These are phyloP conservation scores for Tetradesmus lagerheimii DNA, from an alignment of 139 green algal species.

Conservation along the genomic window DNA sequence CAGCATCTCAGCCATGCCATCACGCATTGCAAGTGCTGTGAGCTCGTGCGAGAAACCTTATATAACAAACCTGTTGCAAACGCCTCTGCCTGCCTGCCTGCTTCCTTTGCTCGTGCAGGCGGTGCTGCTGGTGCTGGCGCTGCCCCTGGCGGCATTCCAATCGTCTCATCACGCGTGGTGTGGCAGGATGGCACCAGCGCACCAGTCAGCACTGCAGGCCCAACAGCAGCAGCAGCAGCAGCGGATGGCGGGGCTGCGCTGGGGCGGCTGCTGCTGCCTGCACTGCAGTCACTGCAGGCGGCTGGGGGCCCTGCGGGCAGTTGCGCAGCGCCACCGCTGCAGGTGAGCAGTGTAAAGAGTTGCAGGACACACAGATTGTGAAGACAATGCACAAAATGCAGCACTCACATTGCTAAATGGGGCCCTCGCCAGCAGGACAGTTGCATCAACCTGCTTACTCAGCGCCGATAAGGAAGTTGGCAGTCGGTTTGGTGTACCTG, in stretches of 20 bases:
- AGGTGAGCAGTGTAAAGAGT: not conserved
- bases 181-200: not conserved
- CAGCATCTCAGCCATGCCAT: no score
- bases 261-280: constrained; percentile 31
- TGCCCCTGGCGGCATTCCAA: not conserved
- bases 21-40: no score
- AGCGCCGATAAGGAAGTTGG: no score
- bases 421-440: no score
- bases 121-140: not conserved
- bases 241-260: constrained; percentile 7
- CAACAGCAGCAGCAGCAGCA: not conserved
- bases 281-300: constrained; percentile 29
- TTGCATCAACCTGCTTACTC: no score
- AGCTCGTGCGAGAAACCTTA: no score
- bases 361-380: no score
- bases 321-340: not conserved
- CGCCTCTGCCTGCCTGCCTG: no score
- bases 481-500: no score
- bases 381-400: no score
- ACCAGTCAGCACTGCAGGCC: not conserved
- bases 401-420: no score
- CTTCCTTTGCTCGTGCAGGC: not conserved
- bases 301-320: not conserved
- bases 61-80: no score
- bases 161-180: not conserved